Percentiles rank a stretch among this genome's conserved stretches.
Conservation (phyloP, 2,329 filamentous ascomycete species). For the Ceratocystis diversiconidia region DNA sequence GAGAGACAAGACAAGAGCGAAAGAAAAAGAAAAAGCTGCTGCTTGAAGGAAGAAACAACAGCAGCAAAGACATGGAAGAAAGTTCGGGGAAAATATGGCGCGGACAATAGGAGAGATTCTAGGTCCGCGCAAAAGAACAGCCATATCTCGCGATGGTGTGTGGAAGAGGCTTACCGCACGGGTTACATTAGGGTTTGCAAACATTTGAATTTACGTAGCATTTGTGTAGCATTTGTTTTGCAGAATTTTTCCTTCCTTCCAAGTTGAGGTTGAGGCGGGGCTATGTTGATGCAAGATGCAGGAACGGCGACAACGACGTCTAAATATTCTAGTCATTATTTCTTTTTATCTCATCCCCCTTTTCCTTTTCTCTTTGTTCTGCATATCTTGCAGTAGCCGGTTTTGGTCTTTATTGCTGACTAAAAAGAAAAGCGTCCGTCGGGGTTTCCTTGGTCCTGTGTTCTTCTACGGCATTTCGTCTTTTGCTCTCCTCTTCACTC, state of each 20-base stretch:
- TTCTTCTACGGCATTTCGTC: not conserved
- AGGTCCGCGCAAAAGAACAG: not conserved
- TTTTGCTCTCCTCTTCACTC: not conserved
- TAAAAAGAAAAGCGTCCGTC: no score
- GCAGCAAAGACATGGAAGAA: not conserved
- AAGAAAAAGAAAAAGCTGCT: not conserved
- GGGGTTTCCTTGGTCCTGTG: not conserved
- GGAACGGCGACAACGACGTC: not conserved
- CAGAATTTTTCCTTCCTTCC: not conserved
- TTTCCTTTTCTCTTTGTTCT: not conserved
- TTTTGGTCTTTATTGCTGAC: not conserved
- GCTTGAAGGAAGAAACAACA: not conserved
- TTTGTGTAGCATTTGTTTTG: not conserved
- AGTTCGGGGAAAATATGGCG: not conserved
- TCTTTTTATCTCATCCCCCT: not conserved
- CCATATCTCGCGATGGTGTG: not conserved
- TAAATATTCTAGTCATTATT: not conserved
- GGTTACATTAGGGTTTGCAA: not conserved
- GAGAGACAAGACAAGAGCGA: not conserved
- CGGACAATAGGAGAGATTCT: slow-evolving; percentile 1
- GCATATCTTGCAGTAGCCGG: not conserved
- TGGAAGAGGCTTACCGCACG: not conserved
- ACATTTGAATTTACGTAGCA: not conserved
- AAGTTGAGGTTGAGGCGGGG: not conserved
- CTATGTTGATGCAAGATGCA: not conserved